phyloP scores from a whole-genome alignment of 192 early-diverging fungal genomes.

The Entomortierella parvispora region DNA sequence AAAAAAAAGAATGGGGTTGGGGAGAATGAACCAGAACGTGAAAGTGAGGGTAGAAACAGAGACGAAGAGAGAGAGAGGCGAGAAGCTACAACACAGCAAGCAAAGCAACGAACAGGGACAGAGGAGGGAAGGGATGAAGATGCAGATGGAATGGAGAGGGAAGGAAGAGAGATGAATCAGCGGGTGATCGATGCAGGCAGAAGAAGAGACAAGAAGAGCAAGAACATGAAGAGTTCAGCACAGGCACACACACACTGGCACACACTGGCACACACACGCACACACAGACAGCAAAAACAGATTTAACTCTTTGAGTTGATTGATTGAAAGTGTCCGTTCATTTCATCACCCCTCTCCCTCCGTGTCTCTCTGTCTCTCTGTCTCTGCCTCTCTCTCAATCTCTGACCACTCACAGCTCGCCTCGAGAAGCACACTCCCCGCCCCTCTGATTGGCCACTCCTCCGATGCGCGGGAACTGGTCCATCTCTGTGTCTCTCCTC shows the following conservation, averaged over 20 bases:
- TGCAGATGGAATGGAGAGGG: not conserved
- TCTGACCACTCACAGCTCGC: not conserved
- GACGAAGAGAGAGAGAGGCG: not conserved
- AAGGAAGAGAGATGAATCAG: not conserved
- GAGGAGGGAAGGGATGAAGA: not conserved
- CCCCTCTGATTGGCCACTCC: too few species aligned
- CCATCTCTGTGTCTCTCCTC: too few species aligned
- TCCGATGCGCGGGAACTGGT: too few species aligned
- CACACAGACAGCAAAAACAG: not conserved
- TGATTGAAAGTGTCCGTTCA: not conserved
- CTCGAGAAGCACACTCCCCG: too few species aligned
- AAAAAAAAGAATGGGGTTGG: not conserved
- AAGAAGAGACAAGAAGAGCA: too few species aligned
- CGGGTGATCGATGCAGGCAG: too few species aligned
- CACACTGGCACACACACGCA: too few species aligned
- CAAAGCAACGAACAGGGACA: too few species aligned
- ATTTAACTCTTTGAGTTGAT: not conserved
- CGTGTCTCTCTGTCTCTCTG: not conserved
- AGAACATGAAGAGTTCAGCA: too few species aligned
- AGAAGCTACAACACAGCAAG: not conserved
- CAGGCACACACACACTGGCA: too few species aligned
- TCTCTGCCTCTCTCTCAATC: not conserved
- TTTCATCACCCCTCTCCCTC: not conserved
- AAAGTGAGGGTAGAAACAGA: not conserved
- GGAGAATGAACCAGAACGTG: not conserved